Percentiles rank a stretch among this genome's conserved stretches.
Conservation (phyloP, 495 filamentous ascomycete genomes). For the Xylaria sp. region DNA sequence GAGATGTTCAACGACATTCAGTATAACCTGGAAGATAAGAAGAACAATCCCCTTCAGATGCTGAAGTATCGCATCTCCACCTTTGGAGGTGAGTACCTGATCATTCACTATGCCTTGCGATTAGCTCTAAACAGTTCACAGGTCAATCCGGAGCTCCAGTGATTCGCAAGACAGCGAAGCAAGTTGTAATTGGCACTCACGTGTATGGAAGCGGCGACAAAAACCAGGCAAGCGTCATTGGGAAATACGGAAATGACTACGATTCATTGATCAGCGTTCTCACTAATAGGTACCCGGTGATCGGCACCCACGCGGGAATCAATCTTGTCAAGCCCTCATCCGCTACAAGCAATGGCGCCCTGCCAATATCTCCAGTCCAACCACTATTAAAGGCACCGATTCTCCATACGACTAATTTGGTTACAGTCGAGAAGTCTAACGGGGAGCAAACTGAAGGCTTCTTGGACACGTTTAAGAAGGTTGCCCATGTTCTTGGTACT, state of each 20-base stretch:
- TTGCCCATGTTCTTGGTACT: neutral
- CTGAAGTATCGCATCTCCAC: constrained; percentile 49
- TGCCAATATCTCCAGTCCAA: neutral
- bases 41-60: constrained; percentile 35
- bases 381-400: neutral
- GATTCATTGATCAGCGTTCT: constrained; percentile 36
- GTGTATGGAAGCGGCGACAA: constrained; percentile 40
- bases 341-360: neutral
- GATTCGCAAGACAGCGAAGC: constrained; percentile 32
- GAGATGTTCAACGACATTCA: constrained; percentile 41
- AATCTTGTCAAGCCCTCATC: constrained; percentile 30
- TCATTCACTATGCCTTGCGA: neutral
- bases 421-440: neutral
- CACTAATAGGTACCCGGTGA: neutral
- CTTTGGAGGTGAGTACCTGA: constrained; percentile 40
- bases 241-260: constrained; percentile 41
- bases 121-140: constrained; percentile 24
- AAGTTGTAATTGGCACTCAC: constrained; percentile 43
- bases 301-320: constrained; percentile 7
- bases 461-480: neutral
- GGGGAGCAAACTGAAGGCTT: neutral
- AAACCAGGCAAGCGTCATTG: constrained; percentile 46
- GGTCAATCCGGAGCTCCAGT: constrained; percentile 49
- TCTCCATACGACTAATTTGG: neutral
- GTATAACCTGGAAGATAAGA: constrained; percentile 35